Base-by-base conservation (phyloP, 805 yeast genomes). In the Candida silvicultrix region DNA sequence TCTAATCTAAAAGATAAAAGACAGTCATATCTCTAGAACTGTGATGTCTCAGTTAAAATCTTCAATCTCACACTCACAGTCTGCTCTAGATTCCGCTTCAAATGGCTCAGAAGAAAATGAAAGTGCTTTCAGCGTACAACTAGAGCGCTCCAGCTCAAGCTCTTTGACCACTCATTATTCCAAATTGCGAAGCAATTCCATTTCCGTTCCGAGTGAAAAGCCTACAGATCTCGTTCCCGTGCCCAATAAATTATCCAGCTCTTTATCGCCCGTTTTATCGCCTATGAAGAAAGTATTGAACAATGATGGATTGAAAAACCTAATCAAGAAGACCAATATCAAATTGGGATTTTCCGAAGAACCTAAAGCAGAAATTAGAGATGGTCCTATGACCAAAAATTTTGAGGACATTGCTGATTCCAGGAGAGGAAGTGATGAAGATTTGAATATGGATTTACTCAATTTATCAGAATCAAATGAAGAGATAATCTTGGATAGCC, bases 331-430 rank as follows among this genome's bases (percentile, higher is more conserved):
- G 45, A 47, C 58, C 2, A 53, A 50, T 23, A n/a, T 20, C 18
- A 34, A 25, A 9, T 37, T 50, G 18, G 51, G 47, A 5, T 41
- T 51, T 16, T 45, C 45, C 21, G 43, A 29, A 18, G 51, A 44
- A 14, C 35, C 41, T 15, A 18, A 18, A 9, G 9, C 45, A 2
- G 39, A 36, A 4, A 43, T 46, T 14, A 54, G 57, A 4, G 59
- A 52, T 19, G 59, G 59, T 10, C 60, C 60, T 2, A 40, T 54
- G 11, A 56, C 60, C 2, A 56, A 52, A 39, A 52, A 46, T 14
- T 49, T 46, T 19, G 54, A 52, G 23, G 53, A 49, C 14, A 28
- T 44, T 12, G 42, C 32, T 23, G 51, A 50, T 8, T 49, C 49
- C 5, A 34, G 37, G 15, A 16, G 42, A 22, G 21, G 21, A 18